Evolutionary conservation across 2,329 filamentous ascomycete genomes (phyloP).

Genomic region (Venturia asperata): DNA sequence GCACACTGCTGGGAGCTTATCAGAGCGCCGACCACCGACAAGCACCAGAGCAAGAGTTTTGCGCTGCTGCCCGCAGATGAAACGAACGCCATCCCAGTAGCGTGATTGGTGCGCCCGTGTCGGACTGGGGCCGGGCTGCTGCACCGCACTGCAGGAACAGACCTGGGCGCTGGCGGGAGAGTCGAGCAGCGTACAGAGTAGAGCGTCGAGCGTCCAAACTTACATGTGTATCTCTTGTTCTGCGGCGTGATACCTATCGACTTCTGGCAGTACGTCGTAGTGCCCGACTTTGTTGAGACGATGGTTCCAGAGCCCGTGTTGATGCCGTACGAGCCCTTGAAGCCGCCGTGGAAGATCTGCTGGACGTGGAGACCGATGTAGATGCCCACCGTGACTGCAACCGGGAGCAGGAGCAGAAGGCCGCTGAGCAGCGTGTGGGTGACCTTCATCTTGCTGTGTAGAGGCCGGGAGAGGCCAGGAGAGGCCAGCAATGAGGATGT

Average conservation of each 20-base stretch:
- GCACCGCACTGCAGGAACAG: constrained; percentile 10
- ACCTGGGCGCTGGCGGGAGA: no score
- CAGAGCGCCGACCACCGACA: not conserved
- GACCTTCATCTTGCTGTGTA: not conserved
- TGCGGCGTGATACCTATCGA: constrained; percentile 42
- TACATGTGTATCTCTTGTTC: constrained; percentile 16
- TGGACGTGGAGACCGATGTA: constrained; percentile 20
- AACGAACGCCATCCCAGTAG: not conserved
- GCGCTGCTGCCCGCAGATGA: not conserved
- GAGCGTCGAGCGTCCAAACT: constrained; percentile 4
- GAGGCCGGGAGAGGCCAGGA: not conserved
- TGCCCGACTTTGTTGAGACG: not conserved
- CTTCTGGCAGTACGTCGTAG: constrained; percentile 36
- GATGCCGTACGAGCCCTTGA: constrained; percentile 8
- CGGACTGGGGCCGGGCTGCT: constrained; percentile 28
- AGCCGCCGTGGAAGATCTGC: constrained; percentile 19
- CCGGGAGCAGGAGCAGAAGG: constrained; percentile 14
- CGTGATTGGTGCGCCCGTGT: constrained; percentile 42
- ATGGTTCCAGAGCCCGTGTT: constrained; percentile 17
- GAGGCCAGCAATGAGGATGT: not conserved
- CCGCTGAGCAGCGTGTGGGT: constrained; percentile 19
- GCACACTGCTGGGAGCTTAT: not conserved
- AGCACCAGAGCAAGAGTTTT: no score
- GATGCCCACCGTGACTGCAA: constrained; percentile 20
- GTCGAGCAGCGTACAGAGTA: no score